phyloP scores from a whole-genome alignment of 768 basidiomycete genomes.

The Rhizopogon rudus region DNA sequence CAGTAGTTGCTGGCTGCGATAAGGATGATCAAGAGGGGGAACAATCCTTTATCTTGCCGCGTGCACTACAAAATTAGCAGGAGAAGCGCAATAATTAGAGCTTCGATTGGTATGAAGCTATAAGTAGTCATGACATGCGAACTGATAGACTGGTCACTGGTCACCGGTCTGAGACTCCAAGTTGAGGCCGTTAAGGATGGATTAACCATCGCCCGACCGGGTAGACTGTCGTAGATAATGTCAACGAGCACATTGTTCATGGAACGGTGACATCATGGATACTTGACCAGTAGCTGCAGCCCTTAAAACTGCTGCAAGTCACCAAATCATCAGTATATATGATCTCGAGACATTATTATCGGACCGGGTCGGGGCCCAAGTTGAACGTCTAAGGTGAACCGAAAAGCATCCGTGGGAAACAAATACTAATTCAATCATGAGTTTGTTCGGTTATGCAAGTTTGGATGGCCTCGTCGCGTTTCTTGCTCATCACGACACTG shows the following conservation, averaged over 20 bases:
- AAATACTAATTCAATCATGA: not conserved
- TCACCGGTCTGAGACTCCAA: no score
- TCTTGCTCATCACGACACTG: constrained; percentile 7
- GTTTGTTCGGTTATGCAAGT: not conserved
- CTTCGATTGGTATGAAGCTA: not conserved
- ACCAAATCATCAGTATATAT: no score
- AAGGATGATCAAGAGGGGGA: not conserved
- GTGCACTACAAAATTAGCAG: not conserved
- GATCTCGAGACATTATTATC: no score
- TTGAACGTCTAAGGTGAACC: not conserved
- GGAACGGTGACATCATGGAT: no score
- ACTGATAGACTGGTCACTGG: not conserved
- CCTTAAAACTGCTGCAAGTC: no score
- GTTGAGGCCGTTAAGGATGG: no score
- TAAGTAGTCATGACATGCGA: not conserved
- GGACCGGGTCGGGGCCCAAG: no score
- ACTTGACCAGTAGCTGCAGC: no score
- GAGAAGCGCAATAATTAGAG: not conserved
- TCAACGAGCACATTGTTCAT: no score
- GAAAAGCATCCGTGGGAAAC: not conserved
- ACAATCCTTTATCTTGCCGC: not conserved
- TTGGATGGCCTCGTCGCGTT: constrained; percentile 1
- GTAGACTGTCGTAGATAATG: no score
- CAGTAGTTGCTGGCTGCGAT: not conserved
- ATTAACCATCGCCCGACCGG: no score